A percentile compares a stretch with the other conserved stretches of the same genome.
Evolutionary conservation across 192 early-diverging fungal species (phyloP).

Genomic region (Coemansia sp.): DNA sequence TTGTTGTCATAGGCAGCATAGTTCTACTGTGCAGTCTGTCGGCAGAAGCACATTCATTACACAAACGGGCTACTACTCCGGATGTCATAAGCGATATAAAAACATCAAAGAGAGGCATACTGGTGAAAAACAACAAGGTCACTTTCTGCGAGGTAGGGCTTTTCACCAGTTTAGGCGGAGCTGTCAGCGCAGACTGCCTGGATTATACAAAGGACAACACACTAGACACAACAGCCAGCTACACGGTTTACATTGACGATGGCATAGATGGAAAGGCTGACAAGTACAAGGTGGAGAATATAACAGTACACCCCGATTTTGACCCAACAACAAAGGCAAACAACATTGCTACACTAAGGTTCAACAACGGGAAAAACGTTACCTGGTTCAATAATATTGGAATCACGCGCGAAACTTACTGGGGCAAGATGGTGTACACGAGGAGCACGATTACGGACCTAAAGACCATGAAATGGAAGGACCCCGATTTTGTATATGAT

Average conservation of each 20-base stretch:
- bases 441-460: conserved; percentile 15
- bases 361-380: conserved; percentile 1
- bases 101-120: conserved; percentile 21
- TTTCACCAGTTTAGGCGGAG: conserved; percentile 18
- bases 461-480: conserved; percentile 15
- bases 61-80: neutral
- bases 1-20: neutral
- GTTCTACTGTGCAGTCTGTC: neutral
- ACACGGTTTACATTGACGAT: conserved; percentile 16
- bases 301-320: conserved; percentile 33
- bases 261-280: neutral
- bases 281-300: neutral
- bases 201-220: conserved; percentile 3
- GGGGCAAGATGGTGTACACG: conserved; percentile 17
- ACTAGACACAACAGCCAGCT: conserved; percentile 7
- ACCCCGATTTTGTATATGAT: neutral
- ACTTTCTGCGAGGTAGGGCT: conserved; percentile 29
- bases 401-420: neutral
- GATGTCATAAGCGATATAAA: conserved; percentile 4
- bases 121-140: conserved; percentile 22
- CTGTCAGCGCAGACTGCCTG: conserved; percentile 38
- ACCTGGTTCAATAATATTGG: conserved; percentile 28
- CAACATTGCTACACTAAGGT: conserved; percentile 31
- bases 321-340: conserved; percentile 25
- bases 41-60: neutral